Evolutionary conservation across 2,329 filamentous ascomycete species (phyloP).

Genomic region (Chaetomium globosum): DNA sequence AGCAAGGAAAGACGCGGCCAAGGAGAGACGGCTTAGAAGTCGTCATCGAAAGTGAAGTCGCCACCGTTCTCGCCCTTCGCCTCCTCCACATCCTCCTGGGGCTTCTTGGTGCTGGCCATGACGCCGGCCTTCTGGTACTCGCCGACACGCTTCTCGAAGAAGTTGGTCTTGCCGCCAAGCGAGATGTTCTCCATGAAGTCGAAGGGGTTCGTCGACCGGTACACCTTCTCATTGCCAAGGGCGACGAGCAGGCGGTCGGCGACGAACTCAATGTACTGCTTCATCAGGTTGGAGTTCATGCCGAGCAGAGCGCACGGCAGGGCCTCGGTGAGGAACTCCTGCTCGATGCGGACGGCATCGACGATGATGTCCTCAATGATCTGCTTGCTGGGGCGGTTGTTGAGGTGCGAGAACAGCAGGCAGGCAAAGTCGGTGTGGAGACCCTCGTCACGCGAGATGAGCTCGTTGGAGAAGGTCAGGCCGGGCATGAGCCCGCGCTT

Average conservation of each 20-base stretch:
- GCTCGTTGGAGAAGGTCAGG: conserved; percentile 98
- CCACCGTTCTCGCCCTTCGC: conserved; percentile 63
- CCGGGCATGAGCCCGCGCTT: conserved; percentile 99
- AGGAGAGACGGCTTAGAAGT: conserved; percentile 69
- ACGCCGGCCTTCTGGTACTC: conserved; percentile 99
- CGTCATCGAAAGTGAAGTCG: conserved; percentile 92
- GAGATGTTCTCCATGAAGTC: conserved; percentile 99
- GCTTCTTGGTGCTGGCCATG: conserved; percentile 85
- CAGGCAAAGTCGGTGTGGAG: conserved; percentile 99
- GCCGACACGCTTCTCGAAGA: conserved; percentile 99
- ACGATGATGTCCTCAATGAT: conserved; percentile 85
- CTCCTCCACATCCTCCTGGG: conserved; percentile 49
- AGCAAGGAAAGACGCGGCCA: conserved; percentile 33
- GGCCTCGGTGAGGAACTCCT: conserved; percentile 96
- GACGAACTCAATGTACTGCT: conserved; percentile 99
- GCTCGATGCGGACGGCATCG: conserved; percentile 91
- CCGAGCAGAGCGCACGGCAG: conserved; percentile 90
- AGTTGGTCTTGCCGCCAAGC: conserved; percentile 98
- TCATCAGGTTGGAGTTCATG: conserved; percentile 98
- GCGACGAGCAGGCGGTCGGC: conserved; percentile 91
- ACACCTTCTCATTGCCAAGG: conserved; percentile 91
- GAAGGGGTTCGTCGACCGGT: conserved; percentile 92
- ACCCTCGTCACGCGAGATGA: conserved; percentile 98
- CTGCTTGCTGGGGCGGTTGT: conserved; percentile 82
- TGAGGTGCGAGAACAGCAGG: conserved; percentile 94